Conservation (phyloP, 371 early-diverging fungal species). For the Mycotypha africana region DNA sequence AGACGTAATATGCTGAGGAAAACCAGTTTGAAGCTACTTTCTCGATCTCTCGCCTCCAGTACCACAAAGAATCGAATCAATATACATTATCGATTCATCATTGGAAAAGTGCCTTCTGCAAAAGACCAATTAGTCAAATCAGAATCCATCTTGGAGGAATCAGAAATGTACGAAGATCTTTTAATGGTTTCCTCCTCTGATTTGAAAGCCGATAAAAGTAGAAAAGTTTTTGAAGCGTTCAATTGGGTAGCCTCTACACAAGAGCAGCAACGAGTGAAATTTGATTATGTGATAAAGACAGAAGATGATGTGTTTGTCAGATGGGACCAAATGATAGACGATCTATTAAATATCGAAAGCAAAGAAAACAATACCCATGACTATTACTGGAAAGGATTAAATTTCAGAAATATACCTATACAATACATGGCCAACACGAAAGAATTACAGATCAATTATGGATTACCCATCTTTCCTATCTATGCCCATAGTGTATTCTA, state of each 20-base stretch:
- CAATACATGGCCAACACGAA: slow-evolving; percentile 19
- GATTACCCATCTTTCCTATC: slow-evolving; percentile 47
- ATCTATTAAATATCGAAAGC: too few species aligned
- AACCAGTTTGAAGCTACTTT: slow-evolving; percentile 32
- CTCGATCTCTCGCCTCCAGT: slow-evolving; percentile 2
- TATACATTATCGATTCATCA: slow-evolving; percentile 45
- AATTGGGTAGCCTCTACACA: slow-evolving; percentile 42
- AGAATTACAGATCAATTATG: slow-evolving; percentile 16
- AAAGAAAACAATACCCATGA: too few species aligned
- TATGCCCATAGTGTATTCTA: slow-evolving; percentile 56
- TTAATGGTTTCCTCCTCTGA: slow-evolving; percentile 54
- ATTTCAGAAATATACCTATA: slow-evolving; percentile 44
- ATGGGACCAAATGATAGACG: slow-evolving; percentile 45
- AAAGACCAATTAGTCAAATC: slow-evolving; percentile 32
- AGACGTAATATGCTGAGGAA: slow-evolving; percentile 46
- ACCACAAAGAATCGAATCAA: slow-evolving; percentile 1
- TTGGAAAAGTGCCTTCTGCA: slow-evolving; percentile 51
- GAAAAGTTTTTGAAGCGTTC: slow-evolving; percentile 49
- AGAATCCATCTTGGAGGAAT: slow-evolving; percentile 35
- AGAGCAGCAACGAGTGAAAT: too few species aligned
- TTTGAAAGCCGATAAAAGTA: slow-evolving; percentile 39
- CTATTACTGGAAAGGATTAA: slow-evolving; percentile 55
- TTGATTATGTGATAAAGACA: slow-evolving; percentile 52
- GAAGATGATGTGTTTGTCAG: slow-evolving; percentile 57
- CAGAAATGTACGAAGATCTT: slow-evolving; percentile 38